phyloP scores from a whole-genome alignment of 441 rosid genomes.

The Metrosideros polymorpha region DNA sequence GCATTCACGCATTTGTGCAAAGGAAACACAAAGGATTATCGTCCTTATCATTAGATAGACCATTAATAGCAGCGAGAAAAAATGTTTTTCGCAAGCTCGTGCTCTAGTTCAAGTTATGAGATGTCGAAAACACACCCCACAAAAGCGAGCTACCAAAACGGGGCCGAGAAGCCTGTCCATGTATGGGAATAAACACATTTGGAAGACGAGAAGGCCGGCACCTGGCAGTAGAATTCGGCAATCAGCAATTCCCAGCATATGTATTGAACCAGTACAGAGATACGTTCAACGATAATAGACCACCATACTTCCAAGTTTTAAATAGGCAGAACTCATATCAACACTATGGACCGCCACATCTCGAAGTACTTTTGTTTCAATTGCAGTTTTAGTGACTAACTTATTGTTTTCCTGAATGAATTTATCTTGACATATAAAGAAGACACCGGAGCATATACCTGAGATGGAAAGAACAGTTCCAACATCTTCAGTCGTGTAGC shows the following conservation, averaged over 20 bases:
- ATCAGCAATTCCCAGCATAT: background rate
- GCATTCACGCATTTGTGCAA: slow-evolving; percentile 1
- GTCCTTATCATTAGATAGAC: background rate
- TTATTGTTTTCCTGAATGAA: background rate
- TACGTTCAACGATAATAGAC: background rate
- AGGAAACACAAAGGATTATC: background rate
- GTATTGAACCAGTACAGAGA: background rate
- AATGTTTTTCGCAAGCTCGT: background rate
- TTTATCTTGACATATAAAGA: background rate
- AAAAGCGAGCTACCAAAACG: slow-evolving; percentile 30
- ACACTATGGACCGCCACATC: background rate
- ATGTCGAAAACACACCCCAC: slow-evolving; percentile 35
- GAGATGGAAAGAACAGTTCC: slow-evolving; percentile 77
- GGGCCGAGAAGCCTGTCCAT: slow-evolving; percentile 57
- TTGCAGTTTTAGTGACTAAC: background rate
- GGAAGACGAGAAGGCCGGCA: slow-evolving; percentile 61
- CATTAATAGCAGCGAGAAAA: background rate
- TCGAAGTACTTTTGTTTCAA: background rate
- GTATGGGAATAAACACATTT: slow-evolving; percentile 40
- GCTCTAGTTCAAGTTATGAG: background rate
- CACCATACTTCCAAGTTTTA: background rate
- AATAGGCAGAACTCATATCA: background rate
- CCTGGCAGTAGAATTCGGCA: slow-evolving; percentile 25
- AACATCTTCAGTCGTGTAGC: slow-evolving; percentile 52
- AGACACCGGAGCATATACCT: slow-evolving; percentile 24